Base-by-base conservation (phyloP, 1,139 yeast species). In the Waltiozyma sp. region DNA sequence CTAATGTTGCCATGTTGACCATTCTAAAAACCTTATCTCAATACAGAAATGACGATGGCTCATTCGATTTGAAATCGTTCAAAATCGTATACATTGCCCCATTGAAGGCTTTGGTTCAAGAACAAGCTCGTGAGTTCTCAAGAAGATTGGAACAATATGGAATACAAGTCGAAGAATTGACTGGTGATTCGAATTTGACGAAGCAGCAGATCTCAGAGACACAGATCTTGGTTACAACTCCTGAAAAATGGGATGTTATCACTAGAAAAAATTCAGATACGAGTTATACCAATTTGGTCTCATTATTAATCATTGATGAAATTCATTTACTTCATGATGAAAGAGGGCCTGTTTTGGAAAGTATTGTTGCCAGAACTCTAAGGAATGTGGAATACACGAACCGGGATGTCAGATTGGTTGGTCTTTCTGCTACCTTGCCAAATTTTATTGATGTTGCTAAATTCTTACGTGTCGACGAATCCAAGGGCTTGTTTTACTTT, bases 161-260 rank as follows among this genome's bases (percentile, higher is more conserved):
- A 1, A 68, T 88, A 5, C 73, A 68, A 14, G 97, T 89, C 1
- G 77, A 80, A 41, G 98, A 91, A 61, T 67, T 91, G 44, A 88
- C 97, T 2, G 98, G 98, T 58, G 98, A 91, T 57, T 74, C 89
- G 41, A 78, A 79, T 46, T 63, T 91, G 48, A 81, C 93, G 2
- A 80, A 77, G 50, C 78, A 75, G 44, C 95, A 91, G 59, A 81
- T 91, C 31, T 61, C 73, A 3, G 80, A 77, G 41, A 84, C 96
- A 0, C 96, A 91, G 55, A 66, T 91, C 35, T 68, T 91, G 44
- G 94, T 91, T 3, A 87, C 97, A 0, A 91, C 98, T 0, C 96
- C 96, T 0, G 96, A 87, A 57, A 91, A 91, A 58, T 91, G 98
- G 97, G 98, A 91, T 63, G 88, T 91, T 28, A 80, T 89, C 19